Percentiles rank a stretch among this genome's conserved stretches.
These are phyloP conservation scores for Seminavis robusta DNA, from an alignment of 108 stramenopile genomes.

Conservation along the genomic window DNA sequence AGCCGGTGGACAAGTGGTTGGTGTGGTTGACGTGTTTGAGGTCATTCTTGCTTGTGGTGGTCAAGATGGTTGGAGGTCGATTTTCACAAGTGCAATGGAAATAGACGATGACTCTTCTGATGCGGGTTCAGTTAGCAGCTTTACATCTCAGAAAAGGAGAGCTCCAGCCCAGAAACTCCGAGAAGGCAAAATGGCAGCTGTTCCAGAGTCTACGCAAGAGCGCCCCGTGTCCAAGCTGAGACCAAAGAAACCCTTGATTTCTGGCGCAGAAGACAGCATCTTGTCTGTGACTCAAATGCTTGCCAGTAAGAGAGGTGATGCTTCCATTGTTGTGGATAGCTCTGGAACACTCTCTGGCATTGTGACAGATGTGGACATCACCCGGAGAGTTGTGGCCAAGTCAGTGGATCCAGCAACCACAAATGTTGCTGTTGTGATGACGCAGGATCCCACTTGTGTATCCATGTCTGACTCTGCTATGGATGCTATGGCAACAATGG, in stretches of 20 bases:
- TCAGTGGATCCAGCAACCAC: constrained; percentile 59
- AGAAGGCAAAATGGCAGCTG: neutral
- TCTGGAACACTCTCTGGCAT: constrained; percentile 73
- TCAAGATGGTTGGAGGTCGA: constrained; percentile 85
- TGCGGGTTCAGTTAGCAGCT: too few relatives aligned
- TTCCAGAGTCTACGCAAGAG: neutral
- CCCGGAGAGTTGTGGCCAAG: constrained; percentile 74
- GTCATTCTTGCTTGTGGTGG: constrained; percentile 84
- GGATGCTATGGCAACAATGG: constrained; percentile 92
- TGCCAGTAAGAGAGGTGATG: constrained; percentile 61
- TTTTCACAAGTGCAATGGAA: constrained; percentile 68
- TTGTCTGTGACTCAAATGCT: constrained; percentile 58
- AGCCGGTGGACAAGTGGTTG: constrained; percentile 76
- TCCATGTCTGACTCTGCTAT: constrained; percentile 80
- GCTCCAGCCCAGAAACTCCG: constrained; percentile 1
- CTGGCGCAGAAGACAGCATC: constrained; percentile 33
- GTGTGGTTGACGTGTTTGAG: constrained; percentile 95
- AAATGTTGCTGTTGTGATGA: constrained; percentile 75
- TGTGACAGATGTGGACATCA: constrained; percentile 80
- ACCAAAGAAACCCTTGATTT: constrained; percentile 64
- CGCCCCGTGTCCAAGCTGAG: constrained; percentile 68
- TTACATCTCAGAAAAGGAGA: too few relatives aligned
- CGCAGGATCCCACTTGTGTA: constrained; percentile 83
- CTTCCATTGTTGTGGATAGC: constrained; percentile 53
- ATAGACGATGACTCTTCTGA: too few relatives aligned